Conservation (phyloP, 2,329 filamentous ascomycete genomes). For the Fusarium ramigenum region DNA sequence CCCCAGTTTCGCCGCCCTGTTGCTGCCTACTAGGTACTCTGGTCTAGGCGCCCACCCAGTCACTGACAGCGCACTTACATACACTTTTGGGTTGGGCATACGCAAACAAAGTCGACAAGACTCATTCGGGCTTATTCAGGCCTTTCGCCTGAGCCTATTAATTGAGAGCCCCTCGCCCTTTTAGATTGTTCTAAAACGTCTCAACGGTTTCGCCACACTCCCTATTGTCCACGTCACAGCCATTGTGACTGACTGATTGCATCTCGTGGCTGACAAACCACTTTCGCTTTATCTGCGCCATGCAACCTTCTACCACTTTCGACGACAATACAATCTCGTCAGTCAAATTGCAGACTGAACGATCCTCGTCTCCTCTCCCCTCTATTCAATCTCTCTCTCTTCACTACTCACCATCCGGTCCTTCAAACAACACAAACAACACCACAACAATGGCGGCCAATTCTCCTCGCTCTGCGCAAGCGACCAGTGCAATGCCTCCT, state of each 20-base stretch:
- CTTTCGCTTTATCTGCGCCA: conserved; percentile 26
- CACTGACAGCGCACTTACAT: conserved; percentile 39
- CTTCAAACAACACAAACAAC: conserved; percentile 26
- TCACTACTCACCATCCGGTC: conserved; percentile 18
- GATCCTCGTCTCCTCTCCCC: conserved; percentile 20
- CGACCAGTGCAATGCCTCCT: conserved; percentile 44
- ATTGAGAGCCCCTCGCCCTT: conserved; percentile 31
- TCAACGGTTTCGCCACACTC: conserved; percentile 38
- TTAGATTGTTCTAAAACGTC: conserved; percentile 17
- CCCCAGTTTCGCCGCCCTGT: conserved; percentile 34
- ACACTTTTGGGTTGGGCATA: conserved; percentile 32
- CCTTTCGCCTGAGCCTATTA: conserved; percentile 24
- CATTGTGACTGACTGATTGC: conserved; percentile 35
- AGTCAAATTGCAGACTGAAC: conserved; percentile 28
- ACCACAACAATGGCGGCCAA: conserved; percentile 41
- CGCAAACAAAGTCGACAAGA: conserved; percentile 36
- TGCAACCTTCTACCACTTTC: conserved; percentile 47
- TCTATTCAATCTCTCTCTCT: conserved; percentile 16
- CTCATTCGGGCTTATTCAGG: conserved; percentile 34
- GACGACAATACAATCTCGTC: conserved; percentile 39
- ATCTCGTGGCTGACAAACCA: conserved; percentile 51
- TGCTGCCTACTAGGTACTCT: conserved; percentile 37
- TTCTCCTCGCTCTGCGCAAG: conserved; percentile 32
- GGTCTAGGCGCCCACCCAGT: conserved; percentile 37
- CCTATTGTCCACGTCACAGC: conserved; percentile 35